Evolutionary conservation across 169 alveolate genomes (phyloP).

Genomic region (Eimeria praecox): DNA sequence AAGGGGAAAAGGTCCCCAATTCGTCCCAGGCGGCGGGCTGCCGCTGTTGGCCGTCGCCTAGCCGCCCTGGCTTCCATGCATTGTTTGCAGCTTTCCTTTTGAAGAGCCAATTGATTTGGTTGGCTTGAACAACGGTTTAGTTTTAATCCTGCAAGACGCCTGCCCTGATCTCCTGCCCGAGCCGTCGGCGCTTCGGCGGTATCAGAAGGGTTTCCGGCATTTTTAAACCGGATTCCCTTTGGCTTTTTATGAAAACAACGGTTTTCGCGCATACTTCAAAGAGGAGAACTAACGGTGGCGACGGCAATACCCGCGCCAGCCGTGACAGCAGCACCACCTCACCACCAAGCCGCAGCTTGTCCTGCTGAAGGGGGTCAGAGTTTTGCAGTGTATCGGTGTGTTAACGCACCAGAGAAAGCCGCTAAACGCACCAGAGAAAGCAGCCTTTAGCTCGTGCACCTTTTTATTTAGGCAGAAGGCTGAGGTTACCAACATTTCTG

Average conservation of each 20-base stretch:
- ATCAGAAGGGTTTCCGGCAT: background rate
- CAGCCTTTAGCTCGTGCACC: background rate
- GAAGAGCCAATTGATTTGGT: background rate
- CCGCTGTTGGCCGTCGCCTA: background rate
- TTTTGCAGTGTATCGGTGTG: background rate
- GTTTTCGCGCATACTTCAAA: background rate
- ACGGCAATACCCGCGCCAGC: background rate
- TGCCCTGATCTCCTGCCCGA: background rate
- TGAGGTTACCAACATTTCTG: background rate
- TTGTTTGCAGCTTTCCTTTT: background rate
- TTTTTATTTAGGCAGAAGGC: background rate
- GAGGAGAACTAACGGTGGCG: background rate
- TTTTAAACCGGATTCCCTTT: background rate
- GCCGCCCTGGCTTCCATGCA: background rate
- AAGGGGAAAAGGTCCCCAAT: background rate
- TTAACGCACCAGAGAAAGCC: background rate
- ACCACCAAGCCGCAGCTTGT: background rate
- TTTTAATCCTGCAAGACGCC: background rate
- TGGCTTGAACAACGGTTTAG: background rate
- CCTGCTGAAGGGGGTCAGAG: background rate
- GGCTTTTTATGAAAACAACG: background rate
- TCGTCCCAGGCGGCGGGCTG: background rate
- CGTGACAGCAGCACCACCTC: background rate
- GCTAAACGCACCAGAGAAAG: too few relatives aligned
- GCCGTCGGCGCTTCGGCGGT: background rate